A percentile compares a stretch with the other conserved stretches of the same genome.
These are phyloP conservation scores for Leishmania mexicana DNA, from an alignment of 208 protist species.

Conservation along the genomic window DNA sequence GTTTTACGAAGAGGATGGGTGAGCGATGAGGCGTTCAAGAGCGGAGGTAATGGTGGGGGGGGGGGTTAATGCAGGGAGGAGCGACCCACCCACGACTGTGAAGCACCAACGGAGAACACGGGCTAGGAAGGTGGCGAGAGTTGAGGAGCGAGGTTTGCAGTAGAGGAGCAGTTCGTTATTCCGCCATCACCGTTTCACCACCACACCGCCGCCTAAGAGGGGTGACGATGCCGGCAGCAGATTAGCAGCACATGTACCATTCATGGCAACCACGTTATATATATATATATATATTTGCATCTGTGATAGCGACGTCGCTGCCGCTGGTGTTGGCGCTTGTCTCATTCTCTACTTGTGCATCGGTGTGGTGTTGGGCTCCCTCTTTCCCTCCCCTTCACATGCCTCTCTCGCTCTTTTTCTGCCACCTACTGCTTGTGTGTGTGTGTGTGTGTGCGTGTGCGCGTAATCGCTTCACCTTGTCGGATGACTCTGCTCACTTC, in stretches of 20 bases:
- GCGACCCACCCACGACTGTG: background rate
- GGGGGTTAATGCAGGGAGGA: background rate
- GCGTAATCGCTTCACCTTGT: background rate
- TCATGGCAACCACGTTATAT: background rate
- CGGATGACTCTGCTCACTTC: background rate
- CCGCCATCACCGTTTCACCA: background rate
- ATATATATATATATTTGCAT: background rate
- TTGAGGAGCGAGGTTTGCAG: background rate
- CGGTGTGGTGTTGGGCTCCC: background rate
- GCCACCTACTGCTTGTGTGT: background rate
- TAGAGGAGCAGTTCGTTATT: background rate
- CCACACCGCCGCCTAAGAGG: background rate
- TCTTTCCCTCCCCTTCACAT: background rate
- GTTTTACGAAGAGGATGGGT: background rate
- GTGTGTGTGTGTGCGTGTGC: background rate
- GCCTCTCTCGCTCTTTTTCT: background rate
- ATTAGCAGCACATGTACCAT: background rate
- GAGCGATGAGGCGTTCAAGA: background rate
- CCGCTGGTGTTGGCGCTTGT: background rate
- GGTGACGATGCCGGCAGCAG: background rate
- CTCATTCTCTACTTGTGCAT: background rate
- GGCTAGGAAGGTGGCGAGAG: background rate
- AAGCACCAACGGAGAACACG: background rate
- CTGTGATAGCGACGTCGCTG: background rate
- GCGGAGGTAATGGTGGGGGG: background rate